phyloP scores from a whole-genome alignment of 345 rosid species.

The Linum tenue region DNA sequence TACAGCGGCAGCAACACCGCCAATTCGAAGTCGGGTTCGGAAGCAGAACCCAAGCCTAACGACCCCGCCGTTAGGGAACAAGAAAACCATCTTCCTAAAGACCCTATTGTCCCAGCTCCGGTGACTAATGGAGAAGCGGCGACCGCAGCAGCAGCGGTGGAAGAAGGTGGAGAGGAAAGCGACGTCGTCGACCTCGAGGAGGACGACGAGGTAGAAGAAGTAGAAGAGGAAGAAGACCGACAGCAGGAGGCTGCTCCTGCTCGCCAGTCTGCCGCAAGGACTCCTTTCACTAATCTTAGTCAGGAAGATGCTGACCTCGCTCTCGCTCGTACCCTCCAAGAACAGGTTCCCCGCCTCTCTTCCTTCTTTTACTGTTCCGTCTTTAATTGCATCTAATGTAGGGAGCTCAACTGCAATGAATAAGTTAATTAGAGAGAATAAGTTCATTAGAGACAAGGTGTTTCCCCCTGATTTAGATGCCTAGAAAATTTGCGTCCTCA shows the following conservation, averaged over 20 bases:
- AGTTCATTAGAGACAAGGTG: too few species aligned
- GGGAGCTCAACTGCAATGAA: not conserved
- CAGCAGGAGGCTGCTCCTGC: conserved; percentile 13
- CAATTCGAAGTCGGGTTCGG: conserved; percentile 10
- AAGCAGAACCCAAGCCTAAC: conserved; percentile 14
- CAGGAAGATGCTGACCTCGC: conserved; percentile 92
- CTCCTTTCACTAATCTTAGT: conserved; percentile 70
- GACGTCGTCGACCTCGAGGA: not conserved
- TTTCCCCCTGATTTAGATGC: not conserved
- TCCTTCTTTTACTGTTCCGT: not conserved
- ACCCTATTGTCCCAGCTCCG: not conserved
- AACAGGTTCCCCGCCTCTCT: conserved; percentile 41
- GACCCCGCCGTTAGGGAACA: conserved; percentile 9
- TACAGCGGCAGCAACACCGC: not conserved
- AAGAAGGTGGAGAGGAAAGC: conserved; percentile 21
- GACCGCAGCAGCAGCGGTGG: not conserved
- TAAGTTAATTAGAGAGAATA: not conserved
- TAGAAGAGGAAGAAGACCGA: conserved; percentile 13
- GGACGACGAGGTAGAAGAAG: not conserved
- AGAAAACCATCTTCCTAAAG: not conserved
- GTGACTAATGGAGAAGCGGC: not conserved
- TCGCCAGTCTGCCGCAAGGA: conserved; percentile 37
- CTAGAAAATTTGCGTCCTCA: not conserved
- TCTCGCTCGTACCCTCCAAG: conserved; percentile 87
- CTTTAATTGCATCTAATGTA: not conserved